These are phyloP conservation scores for Sicyos baderoa DNA, from an alignment of 306 rosid species.

Conservation along the genomic window DNA sequence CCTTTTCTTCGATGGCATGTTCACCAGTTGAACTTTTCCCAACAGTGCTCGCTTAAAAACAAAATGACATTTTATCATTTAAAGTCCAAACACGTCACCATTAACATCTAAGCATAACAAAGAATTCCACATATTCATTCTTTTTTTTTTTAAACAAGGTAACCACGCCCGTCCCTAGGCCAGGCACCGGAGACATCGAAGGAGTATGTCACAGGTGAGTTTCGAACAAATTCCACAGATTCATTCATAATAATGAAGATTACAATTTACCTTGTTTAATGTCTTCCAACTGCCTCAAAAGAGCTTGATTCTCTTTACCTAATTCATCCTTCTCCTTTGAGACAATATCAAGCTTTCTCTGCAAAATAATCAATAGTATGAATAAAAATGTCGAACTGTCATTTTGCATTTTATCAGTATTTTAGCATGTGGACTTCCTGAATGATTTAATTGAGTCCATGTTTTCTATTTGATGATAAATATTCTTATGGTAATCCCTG, in stretches of 20 bases:
- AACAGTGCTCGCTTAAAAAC: constrained; percentile 18
- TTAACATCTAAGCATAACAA: not conserved
- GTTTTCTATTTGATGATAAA: not conserved
- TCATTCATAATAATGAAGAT: not conserved
- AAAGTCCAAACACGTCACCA: constrained; percentile 16
- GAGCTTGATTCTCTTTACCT: constrained; percentile 58
- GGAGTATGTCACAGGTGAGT: too few species aligned
- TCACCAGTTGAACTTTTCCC: constrained; percentile 59
- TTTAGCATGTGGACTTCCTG: not conserved
- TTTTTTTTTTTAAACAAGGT: too few species aligned
- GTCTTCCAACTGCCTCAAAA: constrained; percentile 72
- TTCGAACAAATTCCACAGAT: constrained; percentile 6
- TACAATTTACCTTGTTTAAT: constrained; percentile 54
- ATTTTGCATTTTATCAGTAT: not conserved
- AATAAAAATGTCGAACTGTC: not conserved
- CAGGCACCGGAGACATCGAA: too few species aligned
- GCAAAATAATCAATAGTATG: constrained; percentile 17
- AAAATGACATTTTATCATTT: constrained; percentile 3
- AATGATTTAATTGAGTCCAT: not conserved
- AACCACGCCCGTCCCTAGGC: too few species aligned
- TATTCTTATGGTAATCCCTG: not conserved
- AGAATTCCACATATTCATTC: constrained; percentile 7
- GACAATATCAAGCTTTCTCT: constrained; percentile 46
- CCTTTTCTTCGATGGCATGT: constrained; percentile 87
- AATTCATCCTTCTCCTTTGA: constrained; percentile 70